phyloP scores from a whole-genome alignment of 257 asterid species.

The Nicotiana tomentosiformis region DNA sequence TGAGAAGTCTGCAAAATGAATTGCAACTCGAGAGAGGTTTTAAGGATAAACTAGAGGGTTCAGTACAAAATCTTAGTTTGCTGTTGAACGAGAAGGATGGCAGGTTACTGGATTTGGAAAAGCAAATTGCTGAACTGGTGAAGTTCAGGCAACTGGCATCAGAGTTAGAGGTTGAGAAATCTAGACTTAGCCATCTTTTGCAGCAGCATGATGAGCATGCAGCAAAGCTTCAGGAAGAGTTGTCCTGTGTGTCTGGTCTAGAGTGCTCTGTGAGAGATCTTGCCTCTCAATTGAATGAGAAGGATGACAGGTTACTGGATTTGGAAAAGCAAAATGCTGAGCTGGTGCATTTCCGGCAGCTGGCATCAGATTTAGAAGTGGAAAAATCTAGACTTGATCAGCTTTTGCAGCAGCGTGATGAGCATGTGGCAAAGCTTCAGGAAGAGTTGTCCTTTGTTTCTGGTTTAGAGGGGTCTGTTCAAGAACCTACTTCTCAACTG shows the following conservation, averaged over 20 bases:
- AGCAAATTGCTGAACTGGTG: slow-evolving; percentile 46
- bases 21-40: slow-evolving; percentile 37
- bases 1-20: slow-evolving; percentile 41
- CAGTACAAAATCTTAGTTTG: slow-evolving; percentile 46
- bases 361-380: slow-evolving; percentile 46
- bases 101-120: slow-evolving; percentile 29
- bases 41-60: slow-evolving; percentile 47
- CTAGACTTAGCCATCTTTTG: slow-evolving; percentile 41
- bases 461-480: slow-evolving; percentile 40
- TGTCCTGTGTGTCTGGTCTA: slow-evolving; percentile 33
- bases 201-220: slow-evolving; percentile 36
- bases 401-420: slow-evolving; percentile 42
- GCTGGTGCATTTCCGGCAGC: slow-evolving; percentile 37
- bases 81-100: slow-evolving; percentile 39
- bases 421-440: slow-evolving; percentile 33
- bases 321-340: slow-evolving; percentile 47
- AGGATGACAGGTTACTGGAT: slow-evolving; percentile 29
- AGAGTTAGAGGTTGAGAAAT: slow-evolving; percentile 57
- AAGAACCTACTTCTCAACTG: slow-evolving; percentile 47
- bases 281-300: slow-evolving; percentile 34
- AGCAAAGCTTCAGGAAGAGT: slow-evolving; percentile 34
- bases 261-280: slow-evolving; percentile 50
- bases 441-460: slow-evolving; percentile 26
- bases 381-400: slow-evolving; percentile 50
- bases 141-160: slow-evolving; percentile 42